Percentiles rank a stretch among this genome's conserved stretches.
Conservation (phyloP, 2,329 filamentous ascomycete species). For the Madurella mycetomatis region DNA sequence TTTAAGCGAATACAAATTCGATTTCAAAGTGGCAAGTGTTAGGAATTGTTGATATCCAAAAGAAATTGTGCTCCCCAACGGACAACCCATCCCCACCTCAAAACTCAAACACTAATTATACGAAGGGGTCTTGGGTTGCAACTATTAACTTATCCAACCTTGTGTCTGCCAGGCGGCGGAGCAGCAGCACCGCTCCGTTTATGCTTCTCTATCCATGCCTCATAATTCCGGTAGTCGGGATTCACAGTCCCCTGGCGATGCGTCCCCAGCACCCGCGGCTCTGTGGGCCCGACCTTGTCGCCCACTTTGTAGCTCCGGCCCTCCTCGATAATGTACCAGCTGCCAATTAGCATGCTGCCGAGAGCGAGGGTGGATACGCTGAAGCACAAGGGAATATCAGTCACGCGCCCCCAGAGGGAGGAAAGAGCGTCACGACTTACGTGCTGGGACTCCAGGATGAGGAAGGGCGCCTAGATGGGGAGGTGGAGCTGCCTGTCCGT, state of each 20-base stretch:
- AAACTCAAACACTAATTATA: no score
- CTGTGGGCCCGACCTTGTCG: neutral
- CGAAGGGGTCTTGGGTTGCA: no score
- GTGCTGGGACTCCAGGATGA: conserved; percentile 7
- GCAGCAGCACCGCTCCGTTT: neutral
- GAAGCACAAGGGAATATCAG: neutral
- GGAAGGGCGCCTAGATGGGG: neutral
- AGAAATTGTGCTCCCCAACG: no score
- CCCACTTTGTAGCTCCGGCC: conserved; percentile 8
- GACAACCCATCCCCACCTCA: no score
- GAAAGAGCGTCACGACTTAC: neutral
- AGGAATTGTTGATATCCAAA: no score
- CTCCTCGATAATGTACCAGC: conserved; percentile 11
- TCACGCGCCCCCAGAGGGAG: neutral
- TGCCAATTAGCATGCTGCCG: conserved; percentile 9
- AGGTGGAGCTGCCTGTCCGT: neutral
- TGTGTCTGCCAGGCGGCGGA: neutral
- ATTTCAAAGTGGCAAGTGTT: no score
- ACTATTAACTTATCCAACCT: neutral
- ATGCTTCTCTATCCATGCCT: conserved; percentile 8
- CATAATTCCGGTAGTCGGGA: conserved; percentile 12
- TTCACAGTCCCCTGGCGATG: conserved; percentile 10
- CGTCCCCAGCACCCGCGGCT: conserved; percentile 6
- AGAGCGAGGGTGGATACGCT: conserved; percentile 1
- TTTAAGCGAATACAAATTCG: no score